These are phyloP conservation scores for Phytophthora chlamydospora DNA, from an alignment of 352 stramenopile genomes.

Conservation along the genomic window DNA sequence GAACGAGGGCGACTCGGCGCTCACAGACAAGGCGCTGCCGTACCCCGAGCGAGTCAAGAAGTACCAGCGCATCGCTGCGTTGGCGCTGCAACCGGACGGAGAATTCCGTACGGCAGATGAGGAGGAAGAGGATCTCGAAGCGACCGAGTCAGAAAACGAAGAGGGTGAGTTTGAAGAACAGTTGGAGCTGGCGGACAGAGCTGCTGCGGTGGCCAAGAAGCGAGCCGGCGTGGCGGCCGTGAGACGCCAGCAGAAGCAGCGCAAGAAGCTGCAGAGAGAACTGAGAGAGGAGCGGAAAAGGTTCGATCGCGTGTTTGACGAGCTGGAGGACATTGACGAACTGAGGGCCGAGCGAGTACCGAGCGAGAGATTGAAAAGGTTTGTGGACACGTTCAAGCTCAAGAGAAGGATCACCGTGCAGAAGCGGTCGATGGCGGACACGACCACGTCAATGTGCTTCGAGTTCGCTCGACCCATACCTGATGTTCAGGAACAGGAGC, in stretches of 20 bases:
- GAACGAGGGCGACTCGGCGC: slow-evolving; percentile 60
- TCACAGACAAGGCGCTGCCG: slow-evolving; percentile 52
- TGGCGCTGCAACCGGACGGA: slow-evolving; percentile 52
- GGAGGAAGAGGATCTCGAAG: slow-evolving; percentile 26
- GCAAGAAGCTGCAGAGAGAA: slow-evolving; percentile 32
- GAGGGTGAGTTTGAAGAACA: slow-evolving; percentile 8
- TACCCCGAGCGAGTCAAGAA: slow-evolving; percentile 65
- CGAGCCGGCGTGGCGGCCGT: slow-evolving; percentile 17
- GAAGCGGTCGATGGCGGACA: slow-evolving; percentile 68
- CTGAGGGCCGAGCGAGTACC: slow-evolving; percentile 51
- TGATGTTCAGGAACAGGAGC: slow-evolving; percentile 13
- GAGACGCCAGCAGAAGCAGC: slow-evolving; percentile 25
- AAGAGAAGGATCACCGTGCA: slow-evolving; percentile 54
- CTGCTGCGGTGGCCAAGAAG: slow-evolving; percentile 31
- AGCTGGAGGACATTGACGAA: slow-evolving; percentile 47
- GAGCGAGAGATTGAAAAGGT: slow-evolving; percentile 52
- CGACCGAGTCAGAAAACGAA: slow-evolving; percentile 4
- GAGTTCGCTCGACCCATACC: slow-evolving; percentile 56
- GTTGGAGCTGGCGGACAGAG: slow-evolving; percentile 13
- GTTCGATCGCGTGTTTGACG: slow-evolving; percentile 35
- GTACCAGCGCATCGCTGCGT: slow-evolving; percentile 61
- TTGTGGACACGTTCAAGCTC: slow-evolving; percentile 56
- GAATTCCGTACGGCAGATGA: slow-evolving; percentile 17
- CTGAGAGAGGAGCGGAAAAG: slow-evolving; percentile 35
- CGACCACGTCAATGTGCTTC: slow-evolving; percentile 61